Base-by-base conservation (phyloP, 257 asterid genomes). In the Lycium barbarum region DNA sequence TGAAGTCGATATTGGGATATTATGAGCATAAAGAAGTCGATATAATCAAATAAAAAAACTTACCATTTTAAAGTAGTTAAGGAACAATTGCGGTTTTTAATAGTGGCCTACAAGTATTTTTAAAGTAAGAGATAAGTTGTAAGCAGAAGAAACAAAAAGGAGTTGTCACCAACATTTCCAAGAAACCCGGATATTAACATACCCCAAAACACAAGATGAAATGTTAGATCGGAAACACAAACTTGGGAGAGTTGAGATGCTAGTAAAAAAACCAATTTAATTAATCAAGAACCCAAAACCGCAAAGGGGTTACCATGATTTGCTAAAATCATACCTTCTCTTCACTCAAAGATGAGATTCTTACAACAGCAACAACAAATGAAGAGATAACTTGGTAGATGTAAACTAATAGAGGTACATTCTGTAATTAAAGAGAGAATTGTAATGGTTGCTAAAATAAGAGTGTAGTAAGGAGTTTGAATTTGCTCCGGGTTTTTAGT, bases 281-380 rank as follows among this genome's bases (percentile, higher is more conserved):
- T 51, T 13, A 83, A 35, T 35, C 45, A 40, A 83, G 63, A 43
- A 18, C 18, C 2, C 61, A 80, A 26, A 58, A 12, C 51, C 9
- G 17, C 9, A 80, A 55, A 20, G 26, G 67, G 35, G 13, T 61
- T 22, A 18, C 36, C 58, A 9, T 9, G 58, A 53, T 17, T 17
- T 3, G 9, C 36, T 3, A 47, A 33, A 83, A 67, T 9, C 45
- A 18, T 53, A 68, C 70, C 85, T 45, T 38, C 47, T 65, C 15
- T 67, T 15, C 15, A 15, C 49, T 43, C 62, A 53, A 67, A 66
- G 66, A 66, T 65, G 80, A 83, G 33, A 63, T 62, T 81, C 47
- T 62, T 81, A 54, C 63, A n/a, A 26, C 47, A 82, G n/a, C 84
- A 70, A 9, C 26, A 26, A 83, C 33, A 59, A 82, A 43, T 61